A percentile compares a stretch with the other conserved stretches of the same genome.
These are phyloP conservation scores for Saururus chinensis DNA, from an alignment of 164 flowering plant genomes.

Conservation along the genomic window DNA sequence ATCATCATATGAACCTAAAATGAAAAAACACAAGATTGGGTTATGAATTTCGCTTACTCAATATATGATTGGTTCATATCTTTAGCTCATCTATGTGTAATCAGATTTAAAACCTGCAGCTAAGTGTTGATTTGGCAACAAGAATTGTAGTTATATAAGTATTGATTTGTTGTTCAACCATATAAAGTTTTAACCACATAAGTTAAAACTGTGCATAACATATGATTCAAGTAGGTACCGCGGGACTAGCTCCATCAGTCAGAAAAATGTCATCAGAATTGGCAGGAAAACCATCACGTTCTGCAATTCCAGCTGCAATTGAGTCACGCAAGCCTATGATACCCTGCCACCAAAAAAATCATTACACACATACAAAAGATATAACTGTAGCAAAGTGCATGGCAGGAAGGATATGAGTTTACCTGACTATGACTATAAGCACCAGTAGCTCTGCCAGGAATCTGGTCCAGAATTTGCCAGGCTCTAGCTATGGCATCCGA, in stretches of 20 bases:
- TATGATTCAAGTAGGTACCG: slow-evolving; percentile 29
- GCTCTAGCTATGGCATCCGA: slow-evolving; percentile 84
- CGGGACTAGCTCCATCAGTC: slow-evolving; percentile 99
- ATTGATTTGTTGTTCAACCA: too few species aligned
- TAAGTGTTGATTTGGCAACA: too few species aligned
- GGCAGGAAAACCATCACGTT: slow-evolving; percentile 90
- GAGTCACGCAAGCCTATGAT: slow-evolving; percentile 86
- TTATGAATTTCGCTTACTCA: background rate
- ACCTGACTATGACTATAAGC: slow-evolving; percentile 99
- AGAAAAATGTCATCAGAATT: slow-evolving; percentile 89
- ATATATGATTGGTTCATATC: background rate
- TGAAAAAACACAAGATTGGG: slow-evolving; percentile 1
- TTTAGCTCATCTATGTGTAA: background rate
- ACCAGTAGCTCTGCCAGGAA: slow-evolving; percentile 97
- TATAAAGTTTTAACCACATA: too few species aligned
- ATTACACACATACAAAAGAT: background rate
- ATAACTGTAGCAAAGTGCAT: background rate
- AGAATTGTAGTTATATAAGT: too few species aligned
- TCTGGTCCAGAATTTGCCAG: slow-evolving; percentile 83
- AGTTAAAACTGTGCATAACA: background rate
- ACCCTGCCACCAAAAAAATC: slow-evolving; percentile 39
- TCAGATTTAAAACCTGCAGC: too few species aligned
- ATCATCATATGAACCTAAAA: slow-evolving; percentile 97
- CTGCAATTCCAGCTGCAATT: slow-evolving; percentile 92
- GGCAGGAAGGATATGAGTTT: background rate